phyloP scores from a whole-genome alignment of 1,284 basidiomycete species.

The Hymenochaete sp. region DNA sequence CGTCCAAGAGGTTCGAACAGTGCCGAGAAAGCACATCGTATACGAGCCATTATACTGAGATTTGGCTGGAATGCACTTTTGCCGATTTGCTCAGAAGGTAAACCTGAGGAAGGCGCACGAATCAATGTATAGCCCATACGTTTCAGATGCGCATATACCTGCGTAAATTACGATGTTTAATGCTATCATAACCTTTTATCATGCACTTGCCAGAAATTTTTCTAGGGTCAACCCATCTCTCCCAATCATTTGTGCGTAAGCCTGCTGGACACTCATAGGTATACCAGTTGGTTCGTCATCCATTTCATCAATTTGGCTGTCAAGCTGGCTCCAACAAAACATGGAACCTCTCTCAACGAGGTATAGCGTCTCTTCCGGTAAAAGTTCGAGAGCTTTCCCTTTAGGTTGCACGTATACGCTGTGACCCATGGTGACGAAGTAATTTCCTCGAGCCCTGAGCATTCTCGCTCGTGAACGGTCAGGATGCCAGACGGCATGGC shows the following conservation, averaged over 20 bases:
- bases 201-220: slow-evolving; percentile 66
- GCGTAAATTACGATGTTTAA: not conserved
- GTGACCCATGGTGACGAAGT: slow-evolving; percentile 73
- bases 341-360: slow-evolving; percentile 83
- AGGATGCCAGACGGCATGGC: slow-evolving; percentile 69
- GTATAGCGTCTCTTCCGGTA: slow-evolving; percentile 93
- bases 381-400: slow-evolving; percentile 28
- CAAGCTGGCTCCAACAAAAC: slow-evolving; percentile 64
- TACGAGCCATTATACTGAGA: slow-evolving; percentile 21
- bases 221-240: slow-evolving; percentile 72
- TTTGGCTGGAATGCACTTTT: not conserved
- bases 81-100: not conserved
- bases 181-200: not conserved
- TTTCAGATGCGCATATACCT: slow-evolving; percentile 91
- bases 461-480: slow-evolving; percentile 57
- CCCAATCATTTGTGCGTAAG: slow-evolving; percentile 77
- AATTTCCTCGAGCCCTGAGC: slow-evolving; percentile 63
- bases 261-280: slow-evolving; percentile 88
- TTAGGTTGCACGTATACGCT: slow-evolving; percentile 34
- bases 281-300: slow-evolving; percentile 44
- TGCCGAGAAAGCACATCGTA: slow-evolving; percentile 23
- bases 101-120: slow-evolving; percentile 38
- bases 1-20: slow-evolving; percentile 26
- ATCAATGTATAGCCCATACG: slow-evolving; percentile 87
- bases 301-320: slow-evolving; percentile 20